Evolutionary conservation across 306 rosid genomes (phyloP), one percentile per base, ranked within the genome.

Genomic region (Castanospermum australe): DNA sequence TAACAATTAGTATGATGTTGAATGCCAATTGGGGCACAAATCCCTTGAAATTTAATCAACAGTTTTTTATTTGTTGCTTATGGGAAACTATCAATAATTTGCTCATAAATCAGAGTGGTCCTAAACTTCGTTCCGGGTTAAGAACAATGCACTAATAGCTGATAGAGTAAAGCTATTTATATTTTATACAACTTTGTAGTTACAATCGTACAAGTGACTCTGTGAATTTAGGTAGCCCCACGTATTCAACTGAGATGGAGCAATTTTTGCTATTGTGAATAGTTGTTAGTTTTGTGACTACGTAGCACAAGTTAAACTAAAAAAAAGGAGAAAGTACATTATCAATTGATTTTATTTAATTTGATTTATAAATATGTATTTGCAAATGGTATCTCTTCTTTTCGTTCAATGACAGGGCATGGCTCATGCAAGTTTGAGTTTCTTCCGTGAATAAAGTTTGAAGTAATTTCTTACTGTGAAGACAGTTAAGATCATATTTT

Each of bases 401-500:
- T 45, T 51, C 18, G 64, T 79, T 71, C 69, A 80, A 59, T 83
- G 73, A 38, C 88, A 91, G 94, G 92, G 70, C 85, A 91, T 62
- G 83, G 69, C 24, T 78, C 91, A 13, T 89, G 97, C 88, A 92
- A 85, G 81, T 88, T 76, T 78, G 91, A 88, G 79, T 80, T 83
- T 82, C 67, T 83, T 80, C 87, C 87, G 7, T 84, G 84, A 83
- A 32, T 38, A 3, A 59, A 56, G 44, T 76, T 44, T 73, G 68
- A 79, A 84, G 28, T 50, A 35, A 48, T 12, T 6, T 62, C 20
- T 44, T 8, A 9, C 32, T 35, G 22, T 32, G 76, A 75, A 41
- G 39, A 60, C 39, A 17, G 4, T 2, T 14, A 13, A 41, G 51
- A 12, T 5, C 22, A 32, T 63, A 63, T 63, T 22, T 36, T 63